Evolutionary conservation across 164 flowering plant genomes (phyloP).

Genomic region (Protea cynaroides): DNA sequence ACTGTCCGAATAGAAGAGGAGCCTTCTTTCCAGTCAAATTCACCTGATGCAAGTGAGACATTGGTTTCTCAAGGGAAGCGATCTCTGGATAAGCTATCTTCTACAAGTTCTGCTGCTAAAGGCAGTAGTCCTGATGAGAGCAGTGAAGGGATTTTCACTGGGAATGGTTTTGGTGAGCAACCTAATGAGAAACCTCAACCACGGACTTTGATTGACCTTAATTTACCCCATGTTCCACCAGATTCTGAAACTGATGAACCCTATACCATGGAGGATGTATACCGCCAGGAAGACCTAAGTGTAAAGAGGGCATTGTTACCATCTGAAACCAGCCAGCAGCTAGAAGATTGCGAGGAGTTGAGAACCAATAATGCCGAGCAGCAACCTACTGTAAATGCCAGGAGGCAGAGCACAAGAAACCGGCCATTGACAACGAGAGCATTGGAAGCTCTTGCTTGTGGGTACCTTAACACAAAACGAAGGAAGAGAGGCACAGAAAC

Average conservation of each 20-base stretch:
- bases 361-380: conserved; percentile 20
- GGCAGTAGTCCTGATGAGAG: conserved; percentile 24
- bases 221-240: conserved; percentile 19
- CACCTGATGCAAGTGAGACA: conserved; percentile 16
- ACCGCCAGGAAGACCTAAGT: conserved; percentile 13
- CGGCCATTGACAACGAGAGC: conserved; percentile 56
- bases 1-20: conserved; percentile 19
- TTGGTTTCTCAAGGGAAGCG: conserved; percentile 9
- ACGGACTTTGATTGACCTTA: conserved; percentile 21
- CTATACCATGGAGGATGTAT: not conserved
- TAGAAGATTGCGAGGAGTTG: conserved; percentile 5
- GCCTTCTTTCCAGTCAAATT: conserved; percentile 6
- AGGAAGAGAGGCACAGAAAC: conserved; percentile 24
- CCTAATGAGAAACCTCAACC: conserved; percentile 20
- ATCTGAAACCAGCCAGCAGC: conserved; percentile 9
- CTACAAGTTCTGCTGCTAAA: conserved; percentile 17
- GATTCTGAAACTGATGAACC: conserved; percentile 14
- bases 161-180: conserved; percentile 7
- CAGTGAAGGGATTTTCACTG: conserved; percentile 13
- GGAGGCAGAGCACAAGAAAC: conserved; percentile 68
- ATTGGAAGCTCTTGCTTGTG: conserved; percentile 62
- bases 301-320: conserved; percentile 8
- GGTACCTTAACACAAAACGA: conserved; percentile 29
- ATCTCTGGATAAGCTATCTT: conserved; percentile 20
- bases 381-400: conserved; percentile 18